phyloP scores from a whole-genome alignment of 2,329 filamentous ascomycete species.

The Cryphonectria carpinicola region DNA sequence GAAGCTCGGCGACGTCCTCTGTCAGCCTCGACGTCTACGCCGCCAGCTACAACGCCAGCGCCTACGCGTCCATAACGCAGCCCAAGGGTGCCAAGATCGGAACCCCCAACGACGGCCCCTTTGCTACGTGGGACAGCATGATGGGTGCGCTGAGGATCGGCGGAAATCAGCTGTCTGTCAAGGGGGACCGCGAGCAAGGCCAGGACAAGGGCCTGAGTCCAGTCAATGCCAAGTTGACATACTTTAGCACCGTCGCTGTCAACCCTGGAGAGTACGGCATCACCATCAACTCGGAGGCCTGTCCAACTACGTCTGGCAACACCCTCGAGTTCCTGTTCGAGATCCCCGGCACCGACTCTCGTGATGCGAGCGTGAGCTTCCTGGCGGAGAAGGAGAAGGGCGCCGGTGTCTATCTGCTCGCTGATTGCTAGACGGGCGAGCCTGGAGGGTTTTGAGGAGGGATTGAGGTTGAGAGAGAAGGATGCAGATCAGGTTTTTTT shows the following conservation, averaged over 20 bases:
- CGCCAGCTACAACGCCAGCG: conserved; percentile 26
- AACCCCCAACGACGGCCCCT: conserved; percentile 17
- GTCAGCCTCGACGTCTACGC: conserved; percentile 29
- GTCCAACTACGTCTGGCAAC: conserved; percentile 11
- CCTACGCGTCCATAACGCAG: neutral
- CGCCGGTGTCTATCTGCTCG: conserved; percentile 26
- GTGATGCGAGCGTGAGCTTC: conserved; percentile 27
- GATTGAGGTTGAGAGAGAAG: neutral
- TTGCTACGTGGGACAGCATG: conserved; percentile 29
- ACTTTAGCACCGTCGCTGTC: conserved; percentile 26
- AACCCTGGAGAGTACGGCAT: conserved; percentile 27
- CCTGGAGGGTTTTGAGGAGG: neutral
- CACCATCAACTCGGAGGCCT: conserved; percentile 27
- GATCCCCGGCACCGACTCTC: conserved; percentile 26
- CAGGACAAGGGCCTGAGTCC: conserved; percentile 10
- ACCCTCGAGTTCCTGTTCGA: conserved; percentile 26
- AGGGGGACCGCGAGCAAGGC: neutral
- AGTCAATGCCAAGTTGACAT: conserved; percentile 16
- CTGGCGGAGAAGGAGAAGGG: conserved; percentile 21
- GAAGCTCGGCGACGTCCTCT: conserved; percentile 6
- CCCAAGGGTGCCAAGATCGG: conserved; percentile 13
- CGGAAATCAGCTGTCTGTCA: conserved; percentile 6
- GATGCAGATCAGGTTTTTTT: too few species aligned
- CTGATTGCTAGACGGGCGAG: conserved; percentile 20
- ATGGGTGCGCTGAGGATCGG: conserved; percentile 19